These are phyloP conservation scores for Lasiodiplodia sp. DNA, from an alignment of 2,329 filamentous ascomycete species.

Conservation along the genomic window DNA sequence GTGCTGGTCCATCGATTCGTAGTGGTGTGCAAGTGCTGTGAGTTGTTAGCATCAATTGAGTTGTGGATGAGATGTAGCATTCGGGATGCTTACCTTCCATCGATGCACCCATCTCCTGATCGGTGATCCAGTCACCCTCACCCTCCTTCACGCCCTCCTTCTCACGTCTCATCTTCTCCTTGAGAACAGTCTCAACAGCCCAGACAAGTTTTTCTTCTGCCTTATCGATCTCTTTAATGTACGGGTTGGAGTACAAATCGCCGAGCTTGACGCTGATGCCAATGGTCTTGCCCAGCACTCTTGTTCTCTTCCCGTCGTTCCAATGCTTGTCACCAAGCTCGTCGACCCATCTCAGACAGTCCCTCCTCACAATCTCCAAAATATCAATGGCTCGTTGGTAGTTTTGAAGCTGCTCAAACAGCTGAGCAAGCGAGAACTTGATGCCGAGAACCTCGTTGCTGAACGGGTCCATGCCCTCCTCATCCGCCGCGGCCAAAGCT, in stretches of 20 bases:
- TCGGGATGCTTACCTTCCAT: constrained; percentile 66
- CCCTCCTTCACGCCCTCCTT: constrained; percentile 72
- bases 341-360: constrained; percentile 65
- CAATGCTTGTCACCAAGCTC: constrained; percentile 52
- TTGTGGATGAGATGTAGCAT: background rate
- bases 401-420: constrained; percentile 80
- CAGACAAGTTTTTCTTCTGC: constrained; percentile 80
- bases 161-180: constrained; percentile 74
- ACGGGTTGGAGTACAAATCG: constrained; percentile 78
- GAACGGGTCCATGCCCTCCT: constrained; percentile 82
- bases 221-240: constrained; percentile 75
- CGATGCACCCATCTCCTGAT: constrained; percentile 75
- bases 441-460: constrained; percentile 91
- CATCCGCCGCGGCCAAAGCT: constrained; percentile 75
- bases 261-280: constrained; percentile 84
- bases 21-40: constrained; percentile 75
- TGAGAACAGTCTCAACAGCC: constrained; percentile 80
- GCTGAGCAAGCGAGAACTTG: constrained; percentile 78
- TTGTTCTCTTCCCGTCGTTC: constrained; percentile 61
- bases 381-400: constrained; percentile 76
- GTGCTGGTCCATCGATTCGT: constrained; percentile 75
- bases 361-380: constrained; percentile 75
- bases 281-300: constrained; percentile 76
- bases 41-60: constrained; percentile 37
- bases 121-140: constrained; percentile 74